Base-by-base conservation (phyloP, 2,329 filamentous ascomycete species). In the Hypoxylon sp. region DNA sequence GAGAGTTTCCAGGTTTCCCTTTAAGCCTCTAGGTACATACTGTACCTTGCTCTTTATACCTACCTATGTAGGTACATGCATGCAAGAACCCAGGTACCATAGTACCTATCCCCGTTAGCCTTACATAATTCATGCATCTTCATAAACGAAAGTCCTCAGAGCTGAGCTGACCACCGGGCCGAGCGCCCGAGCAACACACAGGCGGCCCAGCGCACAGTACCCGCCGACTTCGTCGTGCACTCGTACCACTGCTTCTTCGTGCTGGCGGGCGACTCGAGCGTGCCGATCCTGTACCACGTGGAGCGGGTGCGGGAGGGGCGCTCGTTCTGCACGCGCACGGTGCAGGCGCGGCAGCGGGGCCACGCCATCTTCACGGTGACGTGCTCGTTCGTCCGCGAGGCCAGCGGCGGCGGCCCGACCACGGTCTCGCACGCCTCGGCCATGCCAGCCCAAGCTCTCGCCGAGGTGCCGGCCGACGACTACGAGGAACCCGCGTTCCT, bases 191-290 rank as follows among this genome's bases (percentile, higher is more conserved):
- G 23, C 26, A 34, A 25, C 29, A 17, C 19, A 30, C 38, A 89
- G 34, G 91, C 94, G 2, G 94, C 91, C 16, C 91, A 96, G 71
- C 84, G 86, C 67, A 99, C 94, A 6, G 90, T 99, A 2, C 87
- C 88, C 0, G 71, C 78, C 17, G 79, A 89, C 68, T 97, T 96
- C 73, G 82, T 86, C 52, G 85, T 94, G 38, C 94, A 99, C 78
- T 93, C 88, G 68, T 97, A 96, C 89, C 94, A 99, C 80, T 97
- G 94, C 82, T 99, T 97, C 78, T 99, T 99, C 72, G 86, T 99
- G 23, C 85, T 97, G 2, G 92, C 93, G 3, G 94, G 94, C 19
- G 89, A 93, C 67, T 80, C 84, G 8, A 84, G 88, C 53, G 87
- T 94, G 12, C 93, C 94, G 21, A 89, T 97, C 60, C 80, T 97